These are phyloP conservation scores for Periconia macrospinosa DNA, from an alignment of 2,329 filamentous ascomycete species.

Conservation along the genomic window DNA sequence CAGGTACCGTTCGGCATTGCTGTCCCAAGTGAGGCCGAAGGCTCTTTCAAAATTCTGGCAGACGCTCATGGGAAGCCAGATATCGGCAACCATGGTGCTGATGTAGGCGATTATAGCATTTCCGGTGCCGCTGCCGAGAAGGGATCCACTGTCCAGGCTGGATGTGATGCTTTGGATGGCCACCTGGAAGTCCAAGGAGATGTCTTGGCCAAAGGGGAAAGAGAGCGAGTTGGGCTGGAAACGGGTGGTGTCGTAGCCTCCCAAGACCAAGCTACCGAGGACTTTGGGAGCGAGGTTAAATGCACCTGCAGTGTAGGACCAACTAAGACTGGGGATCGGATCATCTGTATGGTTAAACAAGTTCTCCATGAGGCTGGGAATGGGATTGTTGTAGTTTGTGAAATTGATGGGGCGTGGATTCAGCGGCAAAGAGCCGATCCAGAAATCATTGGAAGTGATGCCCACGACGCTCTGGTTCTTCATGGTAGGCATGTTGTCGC, in stretches of 20 bases:
- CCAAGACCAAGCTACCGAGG: conserved; percentile 40
- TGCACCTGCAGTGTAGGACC: conserved; percentile 47
- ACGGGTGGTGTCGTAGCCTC: conserved; percentile 42
- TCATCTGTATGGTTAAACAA: conserved; percentile 26
- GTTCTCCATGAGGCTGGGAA: conserved; percentile 27
- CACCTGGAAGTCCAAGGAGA: conserved; percentile 28
- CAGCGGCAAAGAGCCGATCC: conserved; percentile 43
- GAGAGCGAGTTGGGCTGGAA: conserved; percentile 29
- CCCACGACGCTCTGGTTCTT: conserved; percentile 41
- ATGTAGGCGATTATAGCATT: conserved; percentile 34
- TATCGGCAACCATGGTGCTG: conserved; percentile 42
- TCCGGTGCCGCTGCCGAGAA: conserved; percentile 13
- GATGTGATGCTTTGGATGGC: conserved; percentile 26
- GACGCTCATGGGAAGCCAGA: conserved; percentile 43
- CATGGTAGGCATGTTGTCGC: conserved; percentile 24
- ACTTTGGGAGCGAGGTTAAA: conserved; percentile 28
- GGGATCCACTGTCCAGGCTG: conserved; percentile 19
- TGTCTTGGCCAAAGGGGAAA: conserved; percentile 29
- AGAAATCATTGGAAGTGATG: conserved; percentile 39
- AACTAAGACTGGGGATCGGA: conserved; percentile 41
- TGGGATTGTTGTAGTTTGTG: conserved; percentile 35
- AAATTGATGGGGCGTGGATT: conserved; percentile 44
- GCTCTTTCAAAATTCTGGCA: conserved; percentile 39
- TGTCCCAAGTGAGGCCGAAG: conserved; percentile 44
- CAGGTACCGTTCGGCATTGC: conserved; percentile 37